Evolutionary conservation across 1,284 basidiomycete genomes (phyloP).

Genomic region (Psilocybe mexicana): DNA sequence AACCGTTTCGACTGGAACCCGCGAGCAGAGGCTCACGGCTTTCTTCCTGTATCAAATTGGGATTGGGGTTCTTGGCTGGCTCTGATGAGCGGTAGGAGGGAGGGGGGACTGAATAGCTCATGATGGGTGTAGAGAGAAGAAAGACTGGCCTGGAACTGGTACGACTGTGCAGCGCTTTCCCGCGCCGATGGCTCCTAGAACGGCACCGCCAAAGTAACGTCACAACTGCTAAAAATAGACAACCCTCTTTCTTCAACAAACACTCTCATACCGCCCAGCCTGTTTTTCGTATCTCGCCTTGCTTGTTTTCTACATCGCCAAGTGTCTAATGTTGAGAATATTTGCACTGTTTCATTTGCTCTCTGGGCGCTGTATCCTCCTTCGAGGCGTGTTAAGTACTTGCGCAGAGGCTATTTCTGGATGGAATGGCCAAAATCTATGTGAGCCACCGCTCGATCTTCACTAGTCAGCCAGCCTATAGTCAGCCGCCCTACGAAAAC

Average conservation of each 20-base stretch:
- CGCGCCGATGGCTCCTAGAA: background rate
- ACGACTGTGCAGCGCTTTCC: background rate
- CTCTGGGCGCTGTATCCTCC: too few species aligned
- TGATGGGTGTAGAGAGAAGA: slow-evolving; percentile 25
- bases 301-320: too few species aligned
- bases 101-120: slow-evolving; percentile 56
- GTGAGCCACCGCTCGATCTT: background rate
- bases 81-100: slow-evolving; percentile 49
- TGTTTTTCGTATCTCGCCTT: too few species aligned
- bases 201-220: background rate
- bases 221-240: background rate
- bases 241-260: too few species aligned
- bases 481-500: background rate
- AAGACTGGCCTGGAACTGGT: background rate
- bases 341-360: too few species aligned
- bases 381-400: too few species aligned
- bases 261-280: too few species aligned
- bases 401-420: too few species aligned
- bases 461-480: background rate
- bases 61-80: slow-evolving; percentile 35
- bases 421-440: background rate
- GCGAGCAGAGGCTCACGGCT: slow-evolving; percentile 44
- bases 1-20: slow-evolving; percentile 38
- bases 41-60: slow-evolving; percentile 34
- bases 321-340: too few species aligned